phyloP scores from a whole-genome alignment of 129 eudicot species.

The Ambrosia trifida region DNA sequence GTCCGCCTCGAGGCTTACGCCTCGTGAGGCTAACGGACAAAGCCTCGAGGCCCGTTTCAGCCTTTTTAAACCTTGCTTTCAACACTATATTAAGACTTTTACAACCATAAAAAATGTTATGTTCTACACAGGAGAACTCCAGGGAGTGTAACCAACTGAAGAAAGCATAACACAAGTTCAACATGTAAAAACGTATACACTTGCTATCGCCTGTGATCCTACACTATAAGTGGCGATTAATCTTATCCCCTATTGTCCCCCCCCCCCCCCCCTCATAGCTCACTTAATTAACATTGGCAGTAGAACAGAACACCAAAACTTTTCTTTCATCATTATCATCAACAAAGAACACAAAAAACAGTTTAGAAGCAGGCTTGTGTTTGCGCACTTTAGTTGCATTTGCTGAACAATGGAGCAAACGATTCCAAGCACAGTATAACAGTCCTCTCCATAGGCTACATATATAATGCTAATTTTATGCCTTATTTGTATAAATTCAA shows the following conservation, averaged over 20 bases:
- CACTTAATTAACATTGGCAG: not conserved
- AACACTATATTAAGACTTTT: not conserved
- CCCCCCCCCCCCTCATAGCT: not conserved
- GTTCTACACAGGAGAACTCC: no score
- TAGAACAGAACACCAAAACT: not conserved
- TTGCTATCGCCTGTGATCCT: conserved; percentile 5
- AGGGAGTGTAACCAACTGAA: not conserved
- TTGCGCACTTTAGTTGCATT: not conserved
- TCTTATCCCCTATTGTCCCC: not conserved
- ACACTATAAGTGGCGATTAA: not conserved
- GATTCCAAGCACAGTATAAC: no score
- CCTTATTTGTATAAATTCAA: no score
- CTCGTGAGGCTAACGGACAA: no score
- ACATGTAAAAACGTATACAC: conserved; percentile 5
- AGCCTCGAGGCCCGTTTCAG: no score
- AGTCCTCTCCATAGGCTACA: no score
- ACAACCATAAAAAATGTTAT: no score
- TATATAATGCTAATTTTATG: no score
- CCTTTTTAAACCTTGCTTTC: no score
- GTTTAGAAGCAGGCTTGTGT: conserved; percentile 2
- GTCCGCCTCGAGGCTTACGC: no score
- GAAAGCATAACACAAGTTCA: conserved; percentile 5
- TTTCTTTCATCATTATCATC: not conserved
- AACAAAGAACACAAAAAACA: not conserved
- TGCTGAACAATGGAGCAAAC: no score